Evolutionary conservation across 2,329 filamentous ascomycete species (phyloP).

Genomic region (Torrubiella hemipterigena): DNA sequence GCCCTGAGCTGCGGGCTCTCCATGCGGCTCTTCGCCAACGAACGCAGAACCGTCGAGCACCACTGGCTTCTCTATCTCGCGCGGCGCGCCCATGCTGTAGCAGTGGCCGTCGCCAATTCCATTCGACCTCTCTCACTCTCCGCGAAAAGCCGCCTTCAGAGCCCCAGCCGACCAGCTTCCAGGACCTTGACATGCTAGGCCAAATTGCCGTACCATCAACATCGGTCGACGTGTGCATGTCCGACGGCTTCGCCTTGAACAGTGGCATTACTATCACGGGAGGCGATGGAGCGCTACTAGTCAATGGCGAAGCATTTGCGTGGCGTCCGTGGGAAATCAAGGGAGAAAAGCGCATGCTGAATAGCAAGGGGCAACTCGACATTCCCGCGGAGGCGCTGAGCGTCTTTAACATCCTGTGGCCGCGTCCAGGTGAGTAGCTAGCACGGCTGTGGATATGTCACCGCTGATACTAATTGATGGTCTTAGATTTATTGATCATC

Average conservation of each 20-base stretch:
- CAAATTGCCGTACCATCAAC: conserved; percentile 68
- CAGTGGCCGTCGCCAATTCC: too few species aligned
- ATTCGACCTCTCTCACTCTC: too few species aligned
- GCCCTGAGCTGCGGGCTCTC: background rate
- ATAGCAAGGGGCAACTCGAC: conserved; percentile 73
- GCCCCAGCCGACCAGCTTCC: conserved; percentile 49
- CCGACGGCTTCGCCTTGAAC: conserved; percentile 77
- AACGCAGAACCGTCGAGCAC: too few species aligned
- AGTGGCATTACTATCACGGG: conserved; percentile 61
- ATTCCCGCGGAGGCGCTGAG: conserved; percentile 60
- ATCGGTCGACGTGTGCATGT: conserved; percentile 68
- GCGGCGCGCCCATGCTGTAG: too few species aligned
- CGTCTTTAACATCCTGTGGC: conserved; percentile 67
- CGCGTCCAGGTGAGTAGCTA: conserved; percentile 62
- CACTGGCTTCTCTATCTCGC: too few species aligned
- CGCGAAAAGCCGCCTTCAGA: conserved; percentile 15
- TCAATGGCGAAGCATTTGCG: conserved; percentile 76
- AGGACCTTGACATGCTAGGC: conserved; percentile 65
- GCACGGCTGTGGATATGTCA: conserved; percentile 4
- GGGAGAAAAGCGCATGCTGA: conserved; percentile 42
- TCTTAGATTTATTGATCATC: conserved; percentile 72
- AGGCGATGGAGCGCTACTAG: conserved; percentile 62
- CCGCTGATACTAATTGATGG: background rate
- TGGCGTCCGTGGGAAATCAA: conserved; percentile 71
- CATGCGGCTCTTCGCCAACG: background rate